Evolutionary conservation across 352 stramenopile genomes (phyloP).

Genomic region (Elongisporangium anandrum): DNA sequence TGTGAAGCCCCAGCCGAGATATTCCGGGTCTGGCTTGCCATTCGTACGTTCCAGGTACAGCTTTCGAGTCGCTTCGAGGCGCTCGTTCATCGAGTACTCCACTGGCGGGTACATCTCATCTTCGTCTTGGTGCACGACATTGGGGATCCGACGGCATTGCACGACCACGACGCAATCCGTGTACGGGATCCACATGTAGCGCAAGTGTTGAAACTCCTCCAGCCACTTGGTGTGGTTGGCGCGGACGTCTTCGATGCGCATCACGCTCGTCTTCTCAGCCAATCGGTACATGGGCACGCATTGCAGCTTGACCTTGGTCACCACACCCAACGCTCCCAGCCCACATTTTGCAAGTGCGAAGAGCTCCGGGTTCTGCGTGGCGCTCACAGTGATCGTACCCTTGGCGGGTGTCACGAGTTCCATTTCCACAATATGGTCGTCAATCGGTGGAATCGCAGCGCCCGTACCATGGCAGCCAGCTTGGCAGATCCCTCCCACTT

Average conservation of each 20-base stretch:
- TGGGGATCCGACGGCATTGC: constrained; percentile 60
- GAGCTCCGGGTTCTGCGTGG: constrained; percentile 68
- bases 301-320: constrained; percentile 95
- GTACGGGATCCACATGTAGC: constrained; percentile 99
- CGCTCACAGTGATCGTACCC: constrained; percentile 87
- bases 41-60: constrained; percentile 75
- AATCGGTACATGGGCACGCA: constrained; percentile 93
- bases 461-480: constrained; percentile 96
- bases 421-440: constrained; percentile 96
- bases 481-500: constrained; percentile 96
- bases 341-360: constrained; percentile 94
- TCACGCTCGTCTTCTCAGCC: constrained; percentile 92
- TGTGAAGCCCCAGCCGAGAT: constrained; percentile 77
- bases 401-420: constrained; percentile 94
- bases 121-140: constrained; percentile 1
- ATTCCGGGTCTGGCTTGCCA: constrained; percentile 51
- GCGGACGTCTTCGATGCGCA: constrained; percentile 85
- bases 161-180: constrained; percentile 95
- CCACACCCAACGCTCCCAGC: constrained; percentile 93
- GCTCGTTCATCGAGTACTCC: constrained; percentile 45
- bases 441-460: constrained; percentile 92
- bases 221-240: constrained; percentile 75
- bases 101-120: constrained; percentile 50
- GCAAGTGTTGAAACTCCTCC: constrained; percentile 76
- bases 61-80: constrained; percentile 70